Base-by-base conservation (phyloP, 805 yeast species). In the Candida stauntonica region DNA sequence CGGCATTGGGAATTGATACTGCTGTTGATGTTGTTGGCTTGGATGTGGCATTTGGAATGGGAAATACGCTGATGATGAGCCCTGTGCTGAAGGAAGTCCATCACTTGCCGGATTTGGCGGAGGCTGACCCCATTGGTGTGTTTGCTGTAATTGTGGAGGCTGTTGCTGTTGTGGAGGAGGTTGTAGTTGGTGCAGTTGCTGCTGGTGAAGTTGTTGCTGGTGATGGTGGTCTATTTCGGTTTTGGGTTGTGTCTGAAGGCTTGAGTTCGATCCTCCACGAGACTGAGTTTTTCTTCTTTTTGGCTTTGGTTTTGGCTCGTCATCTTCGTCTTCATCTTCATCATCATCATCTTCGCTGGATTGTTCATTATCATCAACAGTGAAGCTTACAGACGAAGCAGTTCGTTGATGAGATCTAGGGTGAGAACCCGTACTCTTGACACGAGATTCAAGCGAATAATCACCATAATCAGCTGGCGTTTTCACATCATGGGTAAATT, bases 391-490 rank as follows among this genome's bases (percentile, higher is more conserved):
- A 3, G 50, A 42, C 1, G 54, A 39, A 0, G 40, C 28, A 13
- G 31, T 44, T 39, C 48, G 34, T 7, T 32, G 45, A 27, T 49
- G 55, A 17, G 42, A n/a, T 12, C 26, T 20, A 5, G 7, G 7
- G 4, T 3, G 18, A 7, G 18, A 17, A 7, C 30, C 16, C 3
- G 21, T 17, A 14, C 19, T 34, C 17, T 44, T 32, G 3, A 51
- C 58, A n/a, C 64, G 51, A 15, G 55, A 61, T 35, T 47, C 47
- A 32, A 72, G 64, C 44, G 62, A 63, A 56, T 77, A 77, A 44
- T 72, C 72, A 11, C 88, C 88, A 52, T 77, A 84, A 55, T 80
- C 81, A 4, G 66, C 68, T 0, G 89, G 89, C 16, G 70, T 66
- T 54, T 82, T 82, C 12, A 66, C 62, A 54, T 83, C 91, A 49